Evolutionary conservation across 2,329 filamentous ascomycete species (phyloP), one percentile per base, ranked within the genome.

Genomic region (Fusarium redolens): DNA sequence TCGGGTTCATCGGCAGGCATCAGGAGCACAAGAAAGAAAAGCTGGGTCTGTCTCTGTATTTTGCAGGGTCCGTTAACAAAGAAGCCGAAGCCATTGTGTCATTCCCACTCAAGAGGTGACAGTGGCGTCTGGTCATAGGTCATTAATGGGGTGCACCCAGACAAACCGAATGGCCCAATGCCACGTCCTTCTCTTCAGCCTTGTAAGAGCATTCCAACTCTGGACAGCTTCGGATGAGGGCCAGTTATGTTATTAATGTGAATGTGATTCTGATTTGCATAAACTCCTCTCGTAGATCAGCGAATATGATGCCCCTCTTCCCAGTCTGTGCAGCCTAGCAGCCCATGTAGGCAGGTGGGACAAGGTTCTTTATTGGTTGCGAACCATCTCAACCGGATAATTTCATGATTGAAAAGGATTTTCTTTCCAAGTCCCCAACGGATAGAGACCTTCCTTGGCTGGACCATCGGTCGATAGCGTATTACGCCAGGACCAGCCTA

Each of bases 171-270:
- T 77, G 62, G 64, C 63, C 56, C 69, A 67, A 65, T 71, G 68
- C 71, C 71, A 75, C 71, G 73, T 74, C 69, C 71, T 64, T 52
- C 64, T 62, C 44, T 38, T 74, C 75, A 73, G 75, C 73, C 65
- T 73, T 72, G 63, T 72, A 66, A 61, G 66, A 70, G 52, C 62
- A 69, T 68, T 76, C 72, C 73, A 64, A 62, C 35, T 56, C 45
- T 61, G 48, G 47, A 58, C 60, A 63, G 33, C 60, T 69, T 58
- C 44, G 61, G 65, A 66, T 47, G 58, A 62, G 65, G 41, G 50
- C 51, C 43, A 61, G 55, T 51, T 63, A 59, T 45, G 58, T 62
- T 57, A 59, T 44, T 55, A 57, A 59, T 63, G 43, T 57, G 62
- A 63, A 58, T 54, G 33, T 61, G 67, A 51, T 55, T 69, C 57